Evolutionary conservation across 768 basidiomycete species (phyloP).

Genomic region (Rhizopogon salebrosus): DNA sequence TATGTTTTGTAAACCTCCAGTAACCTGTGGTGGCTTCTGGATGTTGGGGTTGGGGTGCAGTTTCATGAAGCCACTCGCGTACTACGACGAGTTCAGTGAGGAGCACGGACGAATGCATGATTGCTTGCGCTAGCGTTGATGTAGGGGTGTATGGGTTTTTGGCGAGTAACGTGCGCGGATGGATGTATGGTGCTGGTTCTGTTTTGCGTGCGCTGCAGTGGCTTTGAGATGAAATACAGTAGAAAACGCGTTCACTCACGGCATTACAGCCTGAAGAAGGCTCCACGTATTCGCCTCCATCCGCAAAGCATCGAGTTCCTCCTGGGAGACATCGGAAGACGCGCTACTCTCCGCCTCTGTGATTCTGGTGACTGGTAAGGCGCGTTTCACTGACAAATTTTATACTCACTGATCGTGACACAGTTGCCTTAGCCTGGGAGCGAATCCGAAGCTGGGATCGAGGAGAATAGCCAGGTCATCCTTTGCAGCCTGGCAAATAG

Average conservation of each 20-base stretch:
- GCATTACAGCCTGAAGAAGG: slow-evolving; percentile 70
- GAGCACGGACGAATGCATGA: slow-evolving; percentile 61
- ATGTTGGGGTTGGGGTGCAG: slow-evolving; percentile 50
- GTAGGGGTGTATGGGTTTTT: slow-evolving; percentile 83
- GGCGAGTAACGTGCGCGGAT: slow-evolving; percentile 51
- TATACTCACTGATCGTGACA: slow-evolving; percentile 53
- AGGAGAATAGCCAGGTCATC: slow-evolving; percentile 57
- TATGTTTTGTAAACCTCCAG: slow-evolving; percentile 78
- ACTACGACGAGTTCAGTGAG: slow-evolving; percentile 76
- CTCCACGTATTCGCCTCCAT: slow-evolving; percentile 83
- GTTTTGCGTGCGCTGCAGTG: slow-evolving; percentile 61
- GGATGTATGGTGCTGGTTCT: slow-evolving; percentile 38
- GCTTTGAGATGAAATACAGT: neutral
- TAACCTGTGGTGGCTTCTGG: slow-evolving; percentile 79
- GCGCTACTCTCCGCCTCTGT: slow-evolving; percentile 42
- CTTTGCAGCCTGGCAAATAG: slow-evolving; percentile 48
- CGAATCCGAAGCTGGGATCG: slow-evolving; percentile 64
- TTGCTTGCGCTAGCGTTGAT: slow-evolving; percentile 65
- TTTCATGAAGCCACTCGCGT: slow-evolving; percentile 86
- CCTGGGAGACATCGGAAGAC: slow-evolving; percentile 32
- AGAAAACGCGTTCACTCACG: slow-evolving; percentile 40
- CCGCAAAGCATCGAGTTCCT: slow-evolving; percentile 57
- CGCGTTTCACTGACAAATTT: neutral
- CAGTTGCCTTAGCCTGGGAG: slow-evolving; percentile 51
- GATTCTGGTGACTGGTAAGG: slow-evolving; percentile 33